Evolutionary conservation across 495 filamentous ascomycete species (phyloP), one percentile per base, ranked within the genome.

Genomic region (Neurospora discreta): DNA sequence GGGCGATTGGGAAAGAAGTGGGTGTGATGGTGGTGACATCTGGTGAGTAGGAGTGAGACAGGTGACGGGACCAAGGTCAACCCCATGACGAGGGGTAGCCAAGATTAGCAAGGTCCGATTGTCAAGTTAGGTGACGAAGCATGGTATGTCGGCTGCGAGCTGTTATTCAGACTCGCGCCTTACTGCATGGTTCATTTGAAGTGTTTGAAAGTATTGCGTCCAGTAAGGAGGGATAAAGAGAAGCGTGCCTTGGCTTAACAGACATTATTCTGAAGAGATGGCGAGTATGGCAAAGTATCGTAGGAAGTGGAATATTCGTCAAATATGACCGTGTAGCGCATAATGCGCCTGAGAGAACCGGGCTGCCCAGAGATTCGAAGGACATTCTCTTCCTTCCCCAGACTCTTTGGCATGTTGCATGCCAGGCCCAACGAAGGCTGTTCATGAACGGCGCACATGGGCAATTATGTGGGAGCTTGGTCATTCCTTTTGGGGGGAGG

Each of bases 1-100:
- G 15, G 52, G 30, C 52, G 52, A 65, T 65, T 65, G 52, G 5
- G 11, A 60, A 60, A 26, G 1, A 60, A 60, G 52, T 33, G 52
- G 52, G 52, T 65, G 52, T 65, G 52, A 7, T 30, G 23, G 26
- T 65, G 26, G 52, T 65, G 52, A 65, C 26, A 65, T 33, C 30
- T 65, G 52, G 30, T 33, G 69, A 26, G 67, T 42, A 58, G 52
- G 39, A 36, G 70, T 71, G 70, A 71, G 70, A 71, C 70, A 68
- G 30, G 46, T 71, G 39, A 71, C 70, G 39, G 70, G 52, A 71
- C 39, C 16, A 68, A 41, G 52, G 39, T 20, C 30, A 42, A 68
- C 58, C 70, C 60, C 70, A 71, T 68, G 70, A 71, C 70, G 39
- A 65, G 26, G 26, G 26, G 52, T 65, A 65, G 52, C 52, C 52